phyloP scores from a whole-genome alignment of 2,329 filamentous ascomycete species.

The Colletotrichum ledebouriae region DNA sequence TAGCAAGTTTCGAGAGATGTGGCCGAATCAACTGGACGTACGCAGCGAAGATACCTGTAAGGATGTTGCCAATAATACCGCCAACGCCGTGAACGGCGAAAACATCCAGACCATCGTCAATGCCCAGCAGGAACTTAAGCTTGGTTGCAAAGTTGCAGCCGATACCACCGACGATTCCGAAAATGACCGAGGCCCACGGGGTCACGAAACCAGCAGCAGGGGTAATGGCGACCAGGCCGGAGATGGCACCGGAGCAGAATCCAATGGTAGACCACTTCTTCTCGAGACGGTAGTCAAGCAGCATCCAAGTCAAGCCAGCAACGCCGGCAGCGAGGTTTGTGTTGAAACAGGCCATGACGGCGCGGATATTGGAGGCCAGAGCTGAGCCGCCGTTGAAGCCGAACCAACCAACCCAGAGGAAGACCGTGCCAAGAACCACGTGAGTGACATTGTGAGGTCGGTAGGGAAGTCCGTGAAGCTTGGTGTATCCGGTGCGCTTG shows the following conservation, averaged over 20 bases:
- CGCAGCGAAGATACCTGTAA: constrained; percentile 84
- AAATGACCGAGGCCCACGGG: constrained; percentile 70
- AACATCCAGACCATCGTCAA: constrained; percentile 91
- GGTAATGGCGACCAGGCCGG: constrained; percentile 91
- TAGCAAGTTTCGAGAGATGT: constrained; percentile 20
- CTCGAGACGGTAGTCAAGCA: constrained; percentile 92
- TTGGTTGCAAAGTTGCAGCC: constrained; percentile 90
- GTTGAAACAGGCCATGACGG: constrained; percentile 89
- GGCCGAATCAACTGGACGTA: constrained; percentile 52
- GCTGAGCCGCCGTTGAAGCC: constrained; percentile 94
- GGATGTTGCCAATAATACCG: constrained; percentile 83
- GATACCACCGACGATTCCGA: constrained; percentile 71
- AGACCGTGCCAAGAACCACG: constrained; percentile 79
- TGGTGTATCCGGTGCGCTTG: constrained; percentile 73
- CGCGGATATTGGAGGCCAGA: constrained; percentile 84
- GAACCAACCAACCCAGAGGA: constrained; percentile 96
- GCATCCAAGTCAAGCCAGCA: constrained; percentile 85
- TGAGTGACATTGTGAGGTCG: constrained; percentile 81
- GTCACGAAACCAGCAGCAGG: constrained; percentile 88
- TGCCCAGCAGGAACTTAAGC: constrained; percentile 78
- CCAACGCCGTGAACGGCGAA: constrained; percentile 92
- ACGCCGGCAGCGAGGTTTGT: constrained; percentile 89
- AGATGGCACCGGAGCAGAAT: constrained; percentile 91
- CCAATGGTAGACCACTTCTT: constrained; percentile 94
- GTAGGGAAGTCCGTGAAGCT: constrained; percentile 73